Evolutionary conservation across 352 stramenopile genomes (phyloP).

Genomic region (Peronospora tabacina): DNA sequence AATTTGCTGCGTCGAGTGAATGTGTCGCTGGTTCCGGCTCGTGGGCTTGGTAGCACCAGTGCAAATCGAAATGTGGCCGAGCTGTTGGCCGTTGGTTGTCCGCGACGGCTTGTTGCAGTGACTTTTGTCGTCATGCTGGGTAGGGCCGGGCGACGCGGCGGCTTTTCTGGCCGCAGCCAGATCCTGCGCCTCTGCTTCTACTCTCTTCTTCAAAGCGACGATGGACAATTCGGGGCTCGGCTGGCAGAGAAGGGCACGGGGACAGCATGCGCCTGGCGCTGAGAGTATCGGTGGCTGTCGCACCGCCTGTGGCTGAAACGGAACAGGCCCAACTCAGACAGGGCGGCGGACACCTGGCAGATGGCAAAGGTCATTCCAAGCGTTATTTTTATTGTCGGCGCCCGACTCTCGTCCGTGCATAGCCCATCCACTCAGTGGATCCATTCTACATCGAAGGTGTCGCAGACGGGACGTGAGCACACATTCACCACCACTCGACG

Average conservation of each 20-base stretch:
- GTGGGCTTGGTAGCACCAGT: background rate
- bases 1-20: background rate
- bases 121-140: conserved; percentile 11
- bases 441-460: conserved; percentile 13
- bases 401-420: conserved; percentile 18
- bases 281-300: too few species aligned
- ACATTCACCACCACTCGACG: conserved; percentile 4
- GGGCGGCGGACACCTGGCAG: conserved; percentile 11
- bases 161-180: conserved; percentile 24
- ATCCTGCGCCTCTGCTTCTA: conserved; percentile 18
- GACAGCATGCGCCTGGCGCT: too few species aligned
- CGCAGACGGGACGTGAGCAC: conserved; percentile 4
- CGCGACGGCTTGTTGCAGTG: background rate
- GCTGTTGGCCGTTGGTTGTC: conserved; percentile 10
- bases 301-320: conserved; percentile 15
- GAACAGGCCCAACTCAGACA: conserved; percentile 13
- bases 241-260: conserved; percentile 16
- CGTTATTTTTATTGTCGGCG: conserved; percentile 18
- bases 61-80: conserved; percentile 21
- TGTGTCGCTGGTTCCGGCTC: background rate
- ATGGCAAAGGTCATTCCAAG: conserved; percentile 4
- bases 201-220: conserved; percentile 28
- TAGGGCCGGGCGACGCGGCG: background rate
- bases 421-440: conserved; percentile 5
- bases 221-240: conserved; percentile 17